Base-by-base conservation (phyloP, 257 asterid species). In the Verbascum thapsus region DNA sequence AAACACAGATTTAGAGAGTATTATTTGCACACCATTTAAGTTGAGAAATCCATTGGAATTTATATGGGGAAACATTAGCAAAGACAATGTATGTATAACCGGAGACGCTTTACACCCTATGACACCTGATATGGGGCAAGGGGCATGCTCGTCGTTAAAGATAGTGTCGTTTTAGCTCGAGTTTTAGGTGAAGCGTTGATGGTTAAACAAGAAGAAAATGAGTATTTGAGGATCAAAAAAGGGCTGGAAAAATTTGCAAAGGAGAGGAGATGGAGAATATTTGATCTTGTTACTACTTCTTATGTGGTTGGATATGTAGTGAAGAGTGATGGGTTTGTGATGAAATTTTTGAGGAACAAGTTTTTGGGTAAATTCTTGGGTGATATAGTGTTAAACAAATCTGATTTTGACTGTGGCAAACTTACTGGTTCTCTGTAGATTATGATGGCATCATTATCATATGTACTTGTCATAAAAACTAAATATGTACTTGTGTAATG, bases 71-170 rank as follows among this genome's bases (percentile, higher is more conserved):
- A 72, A 66, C 12, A 68, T 79, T 48, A 72, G 74, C 37, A 68
- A 61, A 61, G 81, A 58, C 69, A 50, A 38, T 1, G 67, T 69
- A 7, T 65, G 68, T 40, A 53, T 75, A 53, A 79, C 81, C 0
- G 81, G 81, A 0, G 84, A 79, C 13, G 78, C 84, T 0, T 43
- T 79, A 12, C 84, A 79, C 38, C 70, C 81, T 10, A 79, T 72
- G 79, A 75, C 84, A 15, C 84, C 84, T 0, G 84, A 79, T 35
- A 53, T 79, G 6, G 84, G 79, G 26, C 84, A 79, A 72, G 84
- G 84, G 2, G 84, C 78, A 26, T 79, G 84, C 49, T 45, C 73
- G 0, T 71, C 84, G 0, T 57, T 79, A 1, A 79, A 61, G 84
- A 75, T 3, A 67, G 73, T 0, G 23, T 75, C 4, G 48, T 68